Evolutionary conservation across 2,329 filamentous ascomycete species (phyloP).

Genomic region (Grosmannia serpens): DNA sequence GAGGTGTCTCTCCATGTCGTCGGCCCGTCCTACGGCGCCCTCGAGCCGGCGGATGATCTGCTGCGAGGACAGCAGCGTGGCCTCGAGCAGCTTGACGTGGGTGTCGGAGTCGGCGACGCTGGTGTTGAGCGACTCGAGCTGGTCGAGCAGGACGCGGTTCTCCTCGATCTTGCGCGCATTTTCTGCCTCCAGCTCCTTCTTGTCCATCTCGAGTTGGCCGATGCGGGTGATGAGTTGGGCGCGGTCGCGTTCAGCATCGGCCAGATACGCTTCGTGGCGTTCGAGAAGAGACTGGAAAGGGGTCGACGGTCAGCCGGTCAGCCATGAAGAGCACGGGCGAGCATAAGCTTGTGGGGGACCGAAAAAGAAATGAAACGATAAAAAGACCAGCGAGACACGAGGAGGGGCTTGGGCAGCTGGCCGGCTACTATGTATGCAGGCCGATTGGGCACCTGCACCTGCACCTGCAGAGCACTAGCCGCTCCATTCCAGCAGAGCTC

Average conservation of each 20-base stretch:
- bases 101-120: constrained; percentile 70
- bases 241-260: constrained; percentile 80
- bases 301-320: constrained; percentile 15
- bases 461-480: too few species aligned
- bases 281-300: constrained; percentile 74
- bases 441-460: neutral
- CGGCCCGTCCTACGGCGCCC: constrained; percentile 59
- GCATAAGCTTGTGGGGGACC: neutral
- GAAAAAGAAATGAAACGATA: constrained; percentile 8
- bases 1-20: constrained; percentile 71
- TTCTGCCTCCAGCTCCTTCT: constrained; percentile 59
- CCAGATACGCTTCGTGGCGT: constrained; percentile 90
- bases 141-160: constrained; percentile 69
- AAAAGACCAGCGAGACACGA: neutral
- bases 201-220: constrained; percentile 62
- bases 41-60: constrained; percentile 66
- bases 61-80: constrained; percentile 65
- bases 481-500: too few species aligned
- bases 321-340: neutral
- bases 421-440: neutral
- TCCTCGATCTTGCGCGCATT: constrained; percentile 74
- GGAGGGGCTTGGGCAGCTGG: neutral
- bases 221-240: constrained; percentile 60
- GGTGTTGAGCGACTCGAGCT: constrained; percentile 74
- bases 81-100: constrained; percentile 65